Evolutionary conservation across 768 basidiomycete genomes (phyloP).

Genomic region (Aureoboletus auriporus): DNA sequence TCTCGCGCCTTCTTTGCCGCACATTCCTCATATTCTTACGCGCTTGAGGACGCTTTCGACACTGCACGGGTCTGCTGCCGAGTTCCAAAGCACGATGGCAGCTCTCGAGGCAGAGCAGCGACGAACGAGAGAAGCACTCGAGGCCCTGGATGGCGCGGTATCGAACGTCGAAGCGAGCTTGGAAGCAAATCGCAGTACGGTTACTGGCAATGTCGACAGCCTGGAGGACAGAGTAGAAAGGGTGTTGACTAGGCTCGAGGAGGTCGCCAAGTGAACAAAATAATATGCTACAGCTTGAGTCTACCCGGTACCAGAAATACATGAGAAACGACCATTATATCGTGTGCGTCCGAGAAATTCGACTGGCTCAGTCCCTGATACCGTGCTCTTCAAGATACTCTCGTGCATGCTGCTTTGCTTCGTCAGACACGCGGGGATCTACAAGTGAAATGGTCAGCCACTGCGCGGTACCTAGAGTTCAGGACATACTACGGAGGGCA

Average conservation of each 20-base stretch:
- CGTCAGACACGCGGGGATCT: slow-evolving; percentile 47
- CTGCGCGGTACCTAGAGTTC: fast-evolving
- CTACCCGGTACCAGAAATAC: background rate
- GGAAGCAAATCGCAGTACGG: slow-evolving; percentile 63
- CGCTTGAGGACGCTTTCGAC: slow-evolving; percentile 81
- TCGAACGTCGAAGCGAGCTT: slow-evolving; percentile 72
- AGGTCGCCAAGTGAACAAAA: slow-evolving; percentile 20
- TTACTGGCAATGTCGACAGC: slow-evolving; percentile 69
- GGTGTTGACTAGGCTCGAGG: slow-evolving; percentile 42
- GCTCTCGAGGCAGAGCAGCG: slow-evolving; percentile 71
- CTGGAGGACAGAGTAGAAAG: slow-evolving; percentile 58
- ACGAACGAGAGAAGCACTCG: slow-evolving; percentile 55
- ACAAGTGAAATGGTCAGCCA: background rate
- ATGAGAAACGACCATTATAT: background rate
- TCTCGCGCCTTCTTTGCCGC: slow-evolving; percentile 68
- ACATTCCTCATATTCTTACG: slow-evolving; percentile 86
- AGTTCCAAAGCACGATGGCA: slow-evolving; percentile 66
- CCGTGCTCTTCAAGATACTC: slow-evolving; percentile 35
- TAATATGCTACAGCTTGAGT: background rate
- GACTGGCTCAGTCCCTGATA: slow-evolving; percentile 9
- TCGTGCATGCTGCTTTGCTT: slow-evolving; percentile 46
- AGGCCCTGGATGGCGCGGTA: slow-evolving; percentile 67
- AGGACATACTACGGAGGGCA: slow-evolving; percentile 42
- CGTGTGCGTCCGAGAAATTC: background rate
- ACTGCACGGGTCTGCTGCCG: slow-evolving; percentile 77